Base-by-base conservation (phyloP, 148 eudicot genomes). In the Fagopyrum tataricum region DNA sequence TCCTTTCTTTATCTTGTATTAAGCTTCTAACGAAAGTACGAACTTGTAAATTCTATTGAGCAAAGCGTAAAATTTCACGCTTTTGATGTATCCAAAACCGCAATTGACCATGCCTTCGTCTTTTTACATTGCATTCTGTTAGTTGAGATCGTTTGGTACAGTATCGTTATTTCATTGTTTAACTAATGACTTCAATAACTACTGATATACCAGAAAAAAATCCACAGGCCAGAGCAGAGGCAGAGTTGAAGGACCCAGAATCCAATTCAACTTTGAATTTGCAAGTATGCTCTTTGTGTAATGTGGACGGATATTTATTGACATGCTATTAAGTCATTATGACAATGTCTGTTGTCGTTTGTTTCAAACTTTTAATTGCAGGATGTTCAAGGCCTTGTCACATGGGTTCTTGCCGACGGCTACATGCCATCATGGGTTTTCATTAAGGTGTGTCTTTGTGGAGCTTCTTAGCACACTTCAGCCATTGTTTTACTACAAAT, bases 401-500 rank as follows among this genome's bases (percentile, higher is more conserved):
- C 87, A 56, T 95, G 98, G 98, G 93, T 95, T 77, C 96, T 95
- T 70, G 97, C 87, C 74, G 93, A 95, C 74, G 97, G 98, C 42
- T 84, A 78, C 55, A 90, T 95, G 98, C 98, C 97, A 21, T 80
- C 98, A 39, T 91, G 91, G 93, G 80, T 89, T 76, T 95, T 95
- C 78, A 83, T 95, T 78, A 95, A 88, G 69, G 69, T 64, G 39
- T 64, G 39, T 8, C 1, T 10, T 37, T 64, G 18, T 64, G 20
- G 10, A 64, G 69, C n/a, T 64, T 64, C 20, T 31, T 64, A 64
- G 69, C 69, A 31, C n/a, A 37, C 18, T 37, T 14, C 2, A 9
- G 14, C 44, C 44, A 39, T 37, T 31, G 14, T 31, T 64, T 62
- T 64, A 37, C 9, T 64, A 15, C 26, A 64, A 64, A 58, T 7